Conservation (phyloP, 73 alveolate genomes). For the Paramecium caudatum region DNA sequence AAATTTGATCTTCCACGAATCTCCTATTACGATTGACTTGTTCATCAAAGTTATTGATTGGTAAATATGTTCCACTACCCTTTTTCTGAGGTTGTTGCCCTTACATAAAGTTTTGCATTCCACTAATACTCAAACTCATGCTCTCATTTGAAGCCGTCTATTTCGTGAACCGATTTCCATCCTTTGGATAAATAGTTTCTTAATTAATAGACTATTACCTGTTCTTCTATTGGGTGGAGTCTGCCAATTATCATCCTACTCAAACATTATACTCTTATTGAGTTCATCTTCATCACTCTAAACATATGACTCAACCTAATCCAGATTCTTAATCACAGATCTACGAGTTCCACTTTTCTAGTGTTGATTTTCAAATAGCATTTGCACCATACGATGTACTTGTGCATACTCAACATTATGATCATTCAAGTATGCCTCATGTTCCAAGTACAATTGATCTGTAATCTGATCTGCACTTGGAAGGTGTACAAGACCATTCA, state of each 20-base stretch:
- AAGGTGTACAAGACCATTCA: not conserved
- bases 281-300: constrained; percentile 36
- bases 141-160: constrained; percentile 13
- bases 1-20: constrained; percentile 5
- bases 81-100: not conserved
- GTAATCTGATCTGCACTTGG: not conserved
- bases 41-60: constrained; percentile 44
- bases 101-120: constrained; percentile 52
- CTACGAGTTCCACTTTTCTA: constrained; percentile 39
- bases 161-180: not conserved
- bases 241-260: constrained; percentile 17
- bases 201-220: constrained; percentile 11
- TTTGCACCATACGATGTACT: not conserved
- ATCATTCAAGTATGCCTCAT: constrained; percentile 29
- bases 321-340: constrained; percentile 57
- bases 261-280: constrained; percentile 44
- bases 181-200: constrained; percentile 54
- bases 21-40: not conserved
- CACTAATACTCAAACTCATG: constrained; percentile 12
- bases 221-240: constrained; percentile 49
- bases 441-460: not conserved
- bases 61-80: not conserved
- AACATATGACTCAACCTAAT: constrained; percentile 39
- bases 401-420: constrained; percentile 51
- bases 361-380: not conserved